Evolutionary conservation across 306 rosid species (phyloP).

Genomic region (Pueraria montana): DNA sequence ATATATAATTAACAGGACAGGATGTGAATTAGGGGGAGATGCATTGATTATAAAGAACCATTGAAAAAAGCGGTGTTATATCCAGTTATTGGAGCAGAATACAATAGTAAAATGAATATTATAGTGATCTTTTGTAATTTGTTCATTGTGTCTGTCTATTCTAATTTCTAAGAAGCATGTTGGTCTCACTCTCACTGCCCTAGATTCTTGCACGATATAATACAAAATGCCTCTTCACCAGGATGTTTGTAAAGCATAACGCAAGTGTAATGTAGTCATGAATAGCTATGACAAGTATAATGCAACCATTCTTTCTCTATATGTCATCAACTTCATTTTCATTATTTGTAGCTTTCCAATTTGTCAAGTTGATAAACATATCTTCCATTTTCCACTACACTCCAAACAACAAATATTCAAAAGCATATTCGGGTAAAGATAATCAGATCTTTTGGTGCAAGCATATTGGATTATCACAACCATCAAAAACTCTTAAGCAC

Average conservation of each 20-base stretch:
- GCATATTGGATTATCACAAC: conserved; percentile 12
- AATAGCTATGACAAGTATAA: neutral
- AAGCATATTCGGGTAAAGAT: neutral
- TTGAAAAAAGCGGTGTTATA: neutral
- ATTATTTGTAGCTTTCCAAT: neutral
- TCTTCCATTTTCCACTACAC: neutral
- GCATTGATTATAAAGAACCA: neutral
- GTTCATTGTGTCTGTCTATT: neutral
- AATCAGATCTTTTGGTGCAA: neutral
- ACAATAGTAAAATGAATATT: conserved; percentile 33
- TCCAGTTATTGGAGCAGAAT: neutral
- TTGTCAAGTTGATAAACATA: neutral
- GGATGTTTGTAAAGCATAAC: conserved; percentile 1
- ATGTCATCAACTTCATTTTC: conserved; percentile 34
- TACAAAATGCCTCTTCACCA: conserved; percentile 10
- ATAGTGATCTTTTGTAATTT: conserved; percentile 15
- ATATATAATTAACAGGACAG: conserved; percentile 28
- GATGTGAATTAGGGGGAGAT: neutral
- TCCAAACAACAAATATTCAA: neutral
- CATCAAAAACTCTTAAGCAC: neutral
- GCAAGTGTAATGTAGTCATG: conserved; percentile 1
- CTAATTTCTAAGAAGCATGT: conserved; percentile 19
- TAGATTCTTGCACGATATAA: conserved; percentile 6
- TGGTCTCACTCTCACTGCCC: conserved; percentile 35
- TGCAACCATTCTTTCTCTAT: conserved; percentile 17